Percentiles rank a stretch among this genome's conserved stretches.
These are phyloP conservation scores for Wallemia mellicola DNA, from an alignment of 1,284 basidiomycete genomes.

Conservation along the genomic window DNA sequence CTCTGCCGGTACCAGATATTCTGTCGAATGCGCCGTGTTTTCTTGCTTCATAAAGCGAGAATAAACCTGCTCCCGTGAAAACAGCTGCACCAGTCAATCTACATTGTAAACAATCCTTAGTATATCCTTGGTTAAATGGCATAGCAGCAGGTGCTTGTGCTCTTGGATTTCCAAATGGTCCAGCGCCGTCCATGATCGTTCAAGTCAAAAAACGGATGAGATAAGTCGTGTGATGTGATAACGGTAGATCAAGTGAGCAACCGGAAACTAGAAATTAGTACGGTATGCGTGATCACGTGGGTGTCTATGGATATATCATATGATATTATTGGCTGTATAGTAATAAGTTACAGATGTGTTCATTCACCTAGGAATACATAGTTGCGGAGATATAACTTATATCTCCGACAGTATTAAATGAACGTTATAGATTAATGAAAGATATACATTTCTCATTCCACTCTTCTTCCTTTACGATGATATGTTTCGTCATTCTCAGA, in stretches of 20 bases:
- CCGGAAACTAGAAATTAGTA: neutral
- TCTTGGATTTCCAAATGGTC: neutral
- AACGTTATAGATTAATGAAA: too few relatives aligned
- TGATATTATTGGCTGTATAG: too few relatives aligned
- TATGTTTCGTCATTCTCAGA: neutral
- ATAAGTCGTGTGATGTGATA: neutral
- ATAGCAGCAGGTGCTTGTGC: neutral
- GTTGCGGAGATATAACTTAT: too few relatives aligned
- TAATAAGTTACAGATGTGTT: too few relatives aligned
- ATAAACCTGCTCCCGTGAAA: neutral
- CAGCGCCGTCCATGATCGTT: neutral
- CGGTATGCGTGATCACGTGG: neutral
- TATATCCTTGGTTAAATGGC: neutral
- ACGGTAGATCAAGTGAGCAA: neutral
- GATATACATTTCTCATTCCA: too few relatives aligned
- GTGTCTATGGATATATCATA: too few relatives aligned
- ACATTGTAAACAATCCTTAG: neutral
- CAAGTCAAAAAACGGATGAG: neutral
- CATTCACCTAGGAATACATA: too few relatives aligned
- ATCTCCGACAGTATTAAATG: too few relatives aligned
- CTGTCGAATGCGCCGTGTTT: neutral
- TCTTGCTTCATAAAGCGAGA: neutral
- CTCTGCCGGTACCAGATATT: neutral
- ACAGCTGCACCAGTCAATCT: neutral
- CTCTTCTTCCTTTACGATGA: neutral